phyloP scores from a whole-genome alignment of 352 stramenopile species.

The Plasmopara halstedii region DNA sequence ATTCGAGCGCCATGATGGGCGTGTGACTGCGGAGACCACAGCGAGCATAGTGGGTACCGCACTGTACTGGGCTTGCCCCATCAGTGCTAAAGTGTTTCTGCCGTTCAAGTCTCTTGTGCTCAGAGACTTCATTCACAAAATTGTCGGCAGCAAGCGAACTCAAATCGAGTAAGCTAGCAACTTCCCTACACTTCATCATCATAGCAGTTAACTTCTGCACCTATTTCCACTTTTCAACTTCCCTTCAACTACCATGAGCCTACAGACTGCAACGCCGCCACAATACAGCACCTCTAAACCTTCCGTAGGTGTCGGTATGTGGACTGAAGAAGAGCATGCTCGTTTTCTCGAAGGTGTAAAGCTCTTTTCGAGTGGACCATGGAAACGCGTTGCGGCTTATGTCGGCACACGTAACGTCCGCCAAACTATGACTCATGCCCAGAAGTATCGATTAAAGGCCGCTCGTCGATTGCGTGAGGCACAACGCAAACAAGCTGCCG shows the following conservation, averaged over 20 bases:
- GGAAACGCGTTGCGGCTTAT: constrained; percentile 63
- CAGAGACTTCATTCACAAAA: constrained; percentile 20
- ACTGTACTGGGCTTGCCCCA: neutral
- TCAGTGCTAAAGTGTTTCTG: constrained; percentile 23
- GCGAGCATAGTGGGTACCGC: constrained; percentile 18
- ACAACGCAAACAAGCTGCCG: constrained; percentile 39
- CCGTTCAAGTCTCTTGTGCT: constrained; percentile 15
- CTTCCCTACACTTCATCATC: neutral
- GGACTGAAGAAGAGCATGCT: constrained; percentile 64
- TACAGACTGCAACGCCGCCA: constrained; percentile 6
- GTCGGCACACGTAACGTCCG: constrained; percentile 70
- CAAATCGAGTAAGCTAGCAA: constrained; percentile 1
- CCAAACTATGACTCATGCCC: constrained; percentile 74
- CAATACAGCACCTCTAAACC: constrained; percentile 16
- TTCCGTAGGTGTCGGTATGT: constrained; percentile 34
- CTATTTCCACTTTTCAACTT: constrained; percentile 12
- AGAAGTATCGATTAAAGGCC: constrained; percentile 69
- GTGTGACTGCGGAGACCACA: constrained; percentile 18
- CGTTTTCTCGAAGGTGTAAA: constrained; percentile 70
- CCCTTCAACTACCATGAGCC: constrained; percentile 16
- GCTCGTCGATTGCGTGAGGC: constrained; percentile 47
- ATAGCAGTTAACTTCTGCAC: constrained; percentile 3
- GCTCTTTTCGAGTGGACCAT: constrained; percentile 61
- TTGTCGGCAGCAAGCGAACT: constrained; percentile 14
- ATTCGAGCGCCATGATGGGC: constrained; percentile 19